Evolutionary conservation across 257 asterid genomes (phyloP).

Genomic region (Petunia axillaris): DNA sequence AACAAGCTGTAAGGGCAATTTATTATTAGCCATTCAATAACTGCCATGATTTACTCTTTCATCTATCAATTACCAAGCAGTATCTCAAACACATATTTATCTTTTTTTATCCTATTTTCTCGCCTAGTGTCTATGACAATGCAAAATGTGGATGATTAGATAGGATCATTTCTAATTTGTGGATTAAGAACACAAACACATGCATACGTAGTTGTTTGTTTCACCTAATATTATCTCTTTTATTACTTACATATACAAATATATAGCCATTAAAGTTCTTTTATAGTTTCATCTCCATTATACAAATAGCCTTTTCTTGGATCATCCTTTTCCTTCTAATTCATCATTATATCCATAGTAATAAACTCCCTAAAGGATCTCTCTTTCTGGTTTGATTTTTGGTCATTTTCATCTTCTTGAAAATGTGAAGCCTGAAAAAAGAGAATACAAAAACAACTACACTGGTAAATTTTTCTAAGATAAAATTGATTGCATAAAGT

Average conservation of each 20-base stretch:
- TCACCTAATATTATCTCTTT: background rate
- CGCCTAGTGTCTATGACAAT: background rate
- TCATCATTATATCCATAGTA: too few relatives aligned
- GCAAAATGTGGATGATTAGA: background rate
- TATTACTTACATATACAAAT: background rate
- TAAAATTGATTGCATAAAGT: too few relatives aligned
- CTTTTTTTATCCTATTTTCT: background rate
- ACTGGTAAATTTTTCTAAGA: background rate
- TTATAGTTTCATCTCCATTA: too few relatives aligned
- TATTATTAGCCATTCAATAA: background rate
- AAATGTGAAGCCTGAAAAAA: too few relatives aligned
- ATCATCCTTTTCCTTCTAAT: too few relatives aligned
- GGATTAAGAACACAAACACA: slow-evolving; percentile 15
- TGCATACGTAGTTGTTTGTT: slow-evolving; percentile 6
- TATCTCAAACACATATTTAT: background rate
- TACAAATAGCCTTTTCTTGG: too few relatives aligned
- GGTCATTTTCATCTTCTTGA: background rate
- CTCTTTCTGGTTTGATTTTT: background rate
- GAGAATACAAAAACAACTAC: too few relatives aligned
- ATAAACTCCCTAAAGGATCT: background rate
- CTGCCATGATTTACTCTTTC: background rate
- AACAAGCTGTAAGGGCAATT: background rate
- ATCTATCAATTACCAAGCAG: too few relatives aligned
- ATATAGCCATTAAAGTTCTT: too few relatives aligned
- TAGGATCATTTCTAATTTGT: slow-evolving; percentile 7